These are phyloP conservation scores for Ceratobasidium sp. DNA, from an alignment of 1,284 basidiomycete genomes.

Conservation along the genomic window DNA sequence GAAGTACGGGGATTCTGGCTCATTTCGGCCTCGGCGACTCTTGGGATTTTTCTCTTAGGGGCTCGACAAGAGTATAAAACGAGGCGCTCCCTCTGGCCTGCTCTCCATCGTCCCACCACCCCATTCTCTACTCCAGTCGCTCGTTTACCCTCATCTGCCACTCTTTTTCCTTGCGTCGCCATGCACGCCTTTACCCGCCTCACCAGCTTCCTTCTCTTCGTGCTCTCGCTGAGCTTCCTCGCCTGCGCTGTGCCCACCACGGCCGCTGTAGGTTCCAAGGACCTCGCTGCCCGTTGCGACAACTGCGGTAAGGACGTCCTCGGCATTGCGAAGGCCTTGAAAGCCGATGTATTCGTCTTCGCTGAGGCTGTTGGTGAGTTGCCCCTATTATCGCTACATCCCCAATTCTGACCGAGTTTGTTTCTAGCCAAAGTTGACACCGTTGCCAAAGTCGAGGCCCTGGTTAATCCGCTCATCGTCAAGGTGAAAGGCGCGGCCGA, in stretches of 20 bases:
- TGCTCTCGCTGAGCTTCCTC: slow-evolving; percentile 38
- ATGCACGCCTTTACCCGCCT: slow-evolving; percentile 42
- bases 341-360: background rate
- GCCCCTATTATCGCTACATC: too few relatives aligned
- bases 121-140: slow-evolving; percentile 8
- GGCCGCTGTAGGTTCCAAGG: background rate
- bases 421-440: background rate
- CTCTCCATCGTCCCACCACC: slow-evolving; percentile 48
- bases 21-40: background rate
- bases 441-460: background rate
- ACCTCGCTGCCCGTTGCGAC: slow-evolving; percentile 8
- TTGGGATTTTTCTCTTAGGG: background rate
- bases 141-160: background rate
- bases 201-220: slow-evolving; percentile 40
- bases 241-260: slow-evolving; percentile 35
- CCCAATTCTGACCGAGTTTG: too few relatives aligned
- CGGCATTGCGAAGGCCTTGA: background rate
- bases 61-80: background rate
- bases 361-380: slow-evolving; percentile 8
- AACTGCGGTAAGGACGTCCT: background rate
- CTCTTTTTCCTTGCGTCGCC: background rate
- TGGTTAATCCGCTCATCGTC: background rate
- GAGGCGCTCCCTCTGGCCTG: background rate
- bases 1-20: background rate
- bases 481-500: background rate